phyloP scores from a whole-genome alignment of 768 basidiomycete species.

The Melanogaster broomeanus region DNA sequence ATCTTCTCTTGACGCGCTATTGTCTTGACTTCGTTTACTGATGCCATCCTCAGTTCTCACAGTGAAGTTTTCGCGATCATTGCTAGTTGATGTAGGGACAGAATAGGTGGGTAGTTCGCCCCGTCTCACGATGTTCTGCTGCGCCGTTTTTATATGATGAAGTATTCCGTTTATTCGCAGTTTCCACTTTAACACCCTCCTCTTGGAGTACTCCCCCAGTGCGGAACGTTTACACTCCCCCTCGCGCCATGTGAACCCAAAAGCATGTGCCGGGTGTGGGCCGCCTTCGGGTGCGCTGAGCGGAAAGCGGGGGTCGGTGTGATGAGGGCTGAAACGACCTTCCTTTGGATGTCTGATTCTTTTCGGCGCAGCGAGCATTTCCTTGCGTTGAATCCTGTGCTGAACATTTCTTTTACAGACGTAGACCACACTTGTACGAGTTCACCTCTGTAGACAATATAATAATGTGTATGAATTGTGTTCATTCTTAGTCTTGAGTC shows the following conservation, averaged over 20 bases:
- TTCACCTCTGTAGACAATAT: slow-evolving; percentile 1
- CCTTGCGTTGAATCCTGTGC: neutral
- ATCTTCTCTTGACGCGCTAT: slow-evolving; percentile 27
- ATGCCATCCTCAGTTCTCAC: slow-evolving; percentile 6
- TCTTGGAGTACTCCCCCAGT: slow-evolving; percentile 70
- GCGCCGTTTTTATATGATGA: slow-evolving; percentile 48
- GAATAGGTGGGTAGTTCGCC: slow-evolving; percentile 24
- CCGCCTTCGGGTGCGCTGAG: slow-evolving; percentile 70
- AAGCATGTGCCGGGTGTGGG: slow-evolving; percentile 62
- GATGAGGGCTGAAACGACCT: slow-evolving; percentile 71
- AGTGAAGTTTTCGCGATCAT: neutral
- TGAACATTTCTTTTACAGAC: slow-evolving; percentile 13
- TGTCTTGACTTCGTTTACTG: slow-evolving; percentile 10
- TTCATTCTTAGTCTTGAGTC: neutral
- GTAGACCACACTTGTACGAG: neutral
- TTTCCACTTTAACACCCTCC: slow-evolving; percentile 80
- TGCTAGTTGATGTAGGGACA: neutral
- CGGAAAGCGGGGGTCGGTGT: slow-evolving; percentile 70
- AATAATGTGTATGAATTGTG: neutral
- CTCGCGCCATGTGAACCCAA: slow-evolving; percentile 70
- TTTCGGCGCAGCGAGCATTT: slow-evolving; percentile 27
- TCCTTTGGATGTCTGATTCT: slow-evolving; percentile 89
- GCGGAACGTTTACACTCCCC: slow-evolving; percentile 72
- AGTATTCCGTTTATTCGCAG: slow-evolving; percentile 78
- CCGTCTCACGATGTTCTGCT: slow-evolving; percentile 11